These are phyloP conservation scores for Stachybotrys chlorohalonatus DNA, from an alignment of 2,329 filamentous ascomycete genomes.

Conservation along the genomic window DNA sequence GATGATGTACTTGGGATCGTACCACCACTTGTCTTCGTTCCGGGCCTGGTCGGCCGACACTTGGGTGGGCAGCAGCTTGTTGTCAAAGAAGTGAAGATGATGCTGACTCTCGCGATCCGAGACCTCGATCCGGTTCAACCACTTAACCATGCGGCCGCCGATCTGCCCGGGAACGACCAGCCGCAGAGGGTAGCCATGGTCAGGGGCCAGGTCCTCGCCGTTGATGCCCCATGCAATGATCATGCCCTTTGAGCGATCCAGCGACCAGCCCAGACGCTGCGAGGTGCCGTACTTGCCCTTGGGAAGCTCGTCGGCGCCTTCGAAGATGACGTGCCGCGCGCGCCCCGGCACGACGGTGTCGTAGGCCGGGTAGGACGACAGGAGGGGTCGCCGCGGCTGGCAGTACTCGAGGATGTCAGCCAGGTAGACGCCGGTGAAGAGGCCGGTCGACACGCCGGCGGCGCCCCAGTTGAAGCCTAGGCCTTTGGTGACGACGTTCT, in stretches of 20 bases:
- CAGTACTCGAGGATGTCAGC: conserved; percentile 61
- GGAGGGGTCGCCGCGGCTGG: conserved; percentile 47
- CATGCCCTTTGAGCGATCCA: conserved; percentile 75
- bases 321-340: conserved; percentile 81
- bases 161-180: conserved; percentile 86
- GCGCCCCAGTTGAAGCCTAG: conserved; percentile 94
- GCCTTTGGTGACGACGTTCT: conserved; percentile 81
- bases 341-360: not conserved
- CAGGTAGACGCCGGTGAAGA: conserved; percentile 79
- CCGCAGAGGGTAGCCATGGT: conserved; percentile 78
- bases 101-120: conserved; percentile 76
- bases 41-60: conserved; percentile 73
- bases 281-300: conserved; percentile 87
- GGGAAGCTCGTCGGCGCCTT: conserved; percentile 79
- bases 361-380: not conserved
- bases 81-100: conserved; percentile 95
- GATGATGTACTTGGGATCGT: conserved; percentile 83
- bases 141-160: conserved; percentile 86
- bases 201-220: conserved; percentile 67
- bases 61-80: conserved; percentile 80
- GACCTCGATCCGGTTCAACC: conserved; percentile 74
- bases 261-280: conserved; percentile 78
- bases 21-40: conserved; percentile 69
- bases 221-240: conserved; percentile 91
- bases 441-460: conserved; percentile 74